These are phyloP conservation scores for Filobasidium wieringae DNA, from an alignment of 768 basidiomycete species.

Conservation along the genomic window DNA sequence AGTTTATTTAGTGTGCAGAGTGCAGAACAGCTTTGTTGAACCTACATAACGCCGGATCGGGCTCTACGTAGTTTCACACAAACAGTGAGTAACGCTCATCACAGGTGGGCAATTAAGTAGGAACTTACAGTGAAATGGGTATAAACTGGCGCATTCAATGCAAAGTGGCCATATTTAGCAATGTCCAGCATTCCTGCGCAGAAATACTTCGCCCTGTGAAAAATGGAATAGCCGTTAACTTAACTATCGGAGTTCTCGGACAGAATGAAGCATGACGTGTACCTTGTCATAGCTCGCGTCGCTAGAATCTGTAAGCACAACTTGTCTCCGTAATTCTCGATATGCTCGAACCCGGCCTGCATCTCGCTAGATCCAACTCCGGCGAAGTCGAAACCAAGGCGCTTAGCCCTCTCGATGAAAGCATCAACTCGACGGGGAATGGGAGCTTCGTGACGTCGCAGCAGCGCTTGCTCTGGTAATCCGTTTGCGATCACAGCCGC, in stretches of 20 bases:
- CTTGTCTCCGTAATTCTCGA: slow-evolving; percentile 61
- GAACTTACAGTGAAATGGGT: slow-evolving; percentile 43
- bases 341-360: slow-evolving; percentile 68
- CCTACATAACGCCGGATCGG: slow-evolving; percentile 52
- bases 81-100: slow-evolving; percentile 40
- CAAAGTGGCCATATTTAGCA: slow-evolving; percentile 89
- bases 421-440: slow-evolving; percentile 75
- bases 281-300: slow-evolving; percentile 74
- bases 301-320: slow-evolving; percentile 69
- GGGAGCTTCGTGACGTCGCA: slow-evolving; percentile 86
- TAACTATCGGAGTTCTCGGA: not conserved
- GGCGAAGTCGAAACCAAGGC: slow-evolving; percentile 74
- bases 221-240: slow-evolving; percentile 3
- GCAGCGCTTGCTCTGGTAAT: slow-evolving; percentile 90
- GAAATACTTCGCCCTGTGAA: slow-evolving; percentile 79
- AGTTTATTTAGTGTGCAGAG: not conserved
- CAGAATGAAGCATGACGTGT: not conserved
- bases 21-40: not conserved
- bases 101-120: not conserved
- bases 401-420: slow-evolving; percentile 67
- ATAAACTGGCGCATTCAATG: slow-evolving; percentile 79
- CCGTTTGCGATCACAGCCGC: slow-evolving; percentile 88
- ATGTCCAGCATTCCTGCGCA: slow-evolving; percentile 99
- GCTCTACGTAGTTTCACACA: slow-evolving; percentile 40
- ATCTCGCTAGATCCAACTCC: slow-evolving; percentile 63